phyloP scores from a whole-genome alignment of 1,139 yeast species.

The Schwanniomyces etchellsii region DNA sequence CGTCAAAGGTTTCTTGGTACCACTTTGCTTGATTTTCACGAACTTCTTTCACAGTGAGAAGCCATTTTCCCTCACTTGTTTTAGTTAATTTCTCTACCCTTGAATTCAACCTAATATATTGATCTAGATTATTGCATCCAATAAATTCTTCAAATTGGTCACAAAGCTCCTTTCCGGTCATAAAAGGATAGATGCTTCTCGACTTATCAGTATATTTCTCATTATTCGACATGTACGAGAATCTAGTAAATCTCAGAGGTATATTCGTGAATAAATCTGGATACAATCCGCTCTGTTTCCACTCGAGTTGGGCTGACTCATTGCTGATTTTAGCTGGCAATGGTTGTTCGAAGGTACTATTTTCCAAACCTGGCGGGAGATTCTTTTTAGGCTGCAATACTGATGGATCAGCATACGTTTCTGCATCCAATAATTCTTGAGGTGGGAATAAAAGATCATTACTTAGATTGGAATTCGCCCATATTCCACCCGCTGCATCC shows the following conservation, averaged over 20 bases:
- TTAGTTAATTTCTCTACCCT: constrained; percentile 34
- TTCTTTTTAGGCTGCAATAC: constrained; percentile 17
- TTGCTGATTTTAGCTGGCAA: constrained; percentile 4
- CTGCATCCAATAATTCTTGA: constrained; percentile 21
- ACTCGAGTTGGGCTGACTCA: constrained; percentile 19
- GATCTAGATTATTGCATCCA: constrained; percentile 19
- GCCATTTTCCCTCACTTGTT: constrained; percentile 34
- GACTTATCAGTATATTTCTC: constrained; percentile 18
- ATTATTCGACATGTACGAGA: constrained; percentile 31
- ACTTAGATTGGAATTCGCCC: constrained; percentile 21
- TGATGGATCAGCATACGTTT: constrained; percentile 20
- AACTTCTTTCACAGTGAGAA: constrained; percentile 26
- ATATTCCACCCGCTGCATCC: constrained; percentile 27
- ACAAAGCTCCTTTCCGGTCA: constrained; percentile 34
- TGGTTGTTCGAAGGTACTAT: constrained; percentile 15
- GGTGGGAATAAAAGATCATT: constrained; percentile 27
- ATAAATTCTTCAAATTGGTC: constrained; percentile 24
- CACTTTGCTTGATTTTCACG: constrained; percentile 22
- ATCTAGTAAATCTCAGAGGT: constrained; percentile 38
- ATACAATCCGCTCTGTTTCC: constrained; percentile 40
- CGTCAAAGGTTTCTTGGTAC: constrained; percentile 41
- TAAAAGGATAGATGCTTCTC: constrained; percentile 32
- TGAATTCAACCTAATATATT: constrained; percentile 32
- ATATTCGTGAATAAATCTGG: constrained; percentile 42
- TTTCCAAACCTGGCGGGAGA: constrained; percentile 13